Conservation (phyloP, 768 basidiomycete species). For the Chalciporus piperatus region DNA sequence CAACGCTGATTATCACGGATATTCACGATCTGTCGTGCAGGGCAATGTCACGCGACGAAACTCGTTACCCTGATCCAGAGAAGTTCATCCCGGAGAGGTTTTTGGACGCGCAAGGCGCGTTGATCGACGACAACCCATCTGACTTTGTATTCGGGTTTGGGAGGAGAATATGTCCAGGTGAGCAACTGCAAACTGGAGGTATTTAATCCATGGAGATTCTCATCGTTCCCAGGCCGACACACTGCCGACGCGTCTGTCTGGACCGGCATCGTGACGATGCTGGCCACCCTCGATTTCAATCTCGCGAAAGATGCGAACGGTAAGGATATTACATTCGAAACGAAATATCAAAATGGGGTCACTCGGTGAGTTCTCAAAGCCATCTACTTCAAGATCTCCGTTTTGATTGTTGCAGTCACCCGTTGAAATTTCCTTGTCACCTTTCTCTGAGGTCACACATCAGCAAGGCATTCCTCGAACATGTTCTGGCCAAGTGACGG, state of each 20-base stretch:
- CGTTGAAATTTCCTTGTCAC: conserved; percentile 8
- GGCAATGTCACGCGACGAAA: conserved; percentile 7
- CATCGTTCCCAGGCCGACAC: conserved; percentile 1
- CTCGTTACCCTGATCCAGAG: conserved; percentile 9
- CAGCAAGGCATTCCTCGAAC: conserved; percentile 1
- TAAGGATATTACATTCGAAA: conserved; percentile 1
- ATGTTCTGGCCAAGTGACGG: neutral
- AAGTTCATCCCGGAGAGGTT: conserved; percentile 14
- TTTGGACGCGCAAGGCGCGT: neutral
- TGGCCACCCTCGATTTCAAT: conserved; percentile 1
- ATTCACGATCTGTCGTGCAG: neutral
- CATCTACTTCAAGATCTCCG: too few species aligned
- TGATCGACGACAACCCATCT: conserved; percentile 2
- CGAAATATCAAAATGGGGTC: conserved; percentile 3
- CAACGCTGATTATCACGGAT: too few species aligned
- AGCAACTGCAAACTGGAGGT: neutral
- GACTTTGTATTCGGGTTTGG: conserved; percentile 11
- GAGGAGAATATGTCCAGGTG: conserved; percentile 6
- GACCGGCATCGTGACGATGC: conserved; percentile 5
- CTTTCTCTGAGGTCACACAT: conserved; percentile 6
- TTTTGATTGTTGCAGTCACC: neutral
- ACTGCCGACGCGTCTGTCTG: conserved; percentile 7
- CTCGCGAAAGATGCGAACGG: conserved; percentile 1
- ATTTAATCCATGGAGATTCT: neutral
- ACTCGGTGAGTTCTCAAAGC: neutral